phyloP scores from a whole-genome alignment of 177 flowering plant genomes.

The Vitis hybrid region DNA sequence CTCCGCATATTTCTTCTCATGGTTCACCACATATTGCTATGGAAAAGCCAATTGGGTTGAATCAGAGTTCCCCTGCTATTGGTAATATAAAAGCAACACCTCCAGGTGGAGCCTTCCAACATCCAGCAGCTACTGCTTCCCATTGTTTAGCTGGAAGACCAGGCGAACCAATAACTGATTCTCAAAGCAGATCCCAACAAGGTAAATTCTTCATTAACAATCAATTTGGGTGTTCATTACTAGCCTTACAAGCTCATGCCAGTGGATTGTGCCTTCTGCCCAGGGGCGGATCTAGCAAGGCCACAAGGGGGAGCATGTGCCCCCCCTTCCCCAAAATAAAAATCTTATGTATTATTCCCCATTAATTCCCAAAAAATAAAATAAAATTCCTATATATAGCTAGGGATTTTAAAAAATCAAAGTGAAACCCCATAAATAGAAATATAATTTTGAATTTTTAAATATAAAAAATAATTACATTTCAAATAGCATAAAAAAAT shows the following conservation, averaged over 20 bases:
- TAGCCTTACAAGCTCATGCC: neutral
- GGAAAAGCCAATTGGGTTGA: conserved; percentile 24
- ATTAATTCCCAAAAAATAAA: too few relatives aligned
- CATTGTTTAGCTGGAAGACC: conserved; percentile 9
- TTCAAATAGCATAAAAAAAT: too few relatives aligned
- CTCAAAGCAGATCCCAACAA: conserved; percentile 11
- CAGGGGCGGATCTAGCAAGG: too few relatives aligned
- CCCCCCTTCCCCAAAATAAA: too few relatives aligned
- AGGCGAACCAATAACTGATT: conserved; percentile 9
- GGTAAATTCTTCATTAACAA: conserved; percentile 18
- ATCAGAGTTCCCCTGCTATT: conserved; percentile 19
- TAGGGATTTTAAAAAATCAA: too few relatives aligned
- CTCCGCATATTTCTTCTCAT: conserved; percentile 16
- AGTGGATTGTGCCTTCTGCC: neutral
- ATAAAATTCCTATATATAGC: too few relatives aligned
- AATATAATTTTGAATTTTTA: too few relatives aligned
- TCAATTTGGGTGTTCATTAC: neutral
- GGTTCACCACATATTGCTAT: conserved; percentile 12
- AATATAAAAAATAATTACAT: too few relatives aligned
- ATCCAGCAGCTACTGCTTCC: conserved; percentile 7
- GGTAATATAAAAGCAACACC: conserved; percentile 18
- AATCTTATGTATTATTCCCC: too few relatives aligned
- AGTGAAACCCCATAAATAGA: too few relatives aligned
- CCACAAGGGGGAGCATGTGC: too few relatives aligned
- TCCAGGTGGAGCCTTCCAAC: conserved; percentile 10